Conservation (phyloP, 2,329 filamentous ascomycete species). For the Leptographium radiaticola region DNA sequence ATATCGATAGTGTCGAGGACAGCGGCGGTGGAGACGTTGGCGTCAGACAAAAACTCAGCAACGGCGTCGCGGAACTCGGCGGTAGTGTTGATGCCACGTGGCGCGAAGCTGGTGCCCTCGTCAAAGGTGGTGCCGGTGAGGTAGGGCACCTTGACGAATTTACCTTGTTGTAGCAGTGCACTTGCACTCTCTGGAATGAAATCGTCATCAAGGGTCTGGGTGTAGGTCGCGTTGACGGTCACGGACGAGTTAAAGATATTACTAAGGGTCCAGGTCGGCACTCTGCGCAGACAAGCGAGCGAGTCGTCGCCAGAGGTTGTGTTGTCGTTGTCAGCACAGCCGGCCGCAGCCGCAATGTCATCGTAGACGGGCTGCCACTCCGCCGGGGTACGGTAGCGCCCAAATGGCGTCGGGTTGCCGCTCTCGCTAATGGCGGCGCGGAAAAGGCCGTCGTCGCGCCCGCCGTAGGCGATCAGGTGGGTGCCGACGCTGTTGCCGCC, state of each 20-base stretch:
- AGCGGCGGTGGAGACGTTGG: not conserved
- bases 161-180: constrained; percentile 39
- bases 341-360: constrained; percentile 11
- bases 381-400: constrained; percentile 13
- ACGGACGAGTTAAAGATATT: not conserved
- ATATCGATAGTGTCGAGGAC: not conserved
- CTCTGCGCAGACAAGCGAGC: constrained; percentile 17
- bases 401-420: constrained; percentile 5
- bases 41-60: not conserved
- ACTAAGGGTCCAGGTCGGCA: constrained; percentile 19
- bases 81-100: constrained; percentile 51
- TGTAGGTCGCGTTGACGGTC: constrained; percentile 12
- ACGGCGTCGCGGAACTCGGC: constrained; percentile 24
- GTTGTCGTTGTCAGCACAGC: not conserved
- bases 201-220: constrained; percentile 23
- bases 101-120: constrained; percentile 45
- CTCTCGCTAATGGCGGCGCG: constrained; percentile 30
- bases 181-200: constrained; percentile 29
- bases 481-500: constrained; percentile 35
- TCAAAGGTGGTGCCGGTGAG: constrained; percentile 52
- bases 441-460: constrained; percentile 38
- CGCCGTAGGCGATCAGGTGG: constrained; percentile 38
- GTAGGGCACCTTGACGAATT: constrained; percentile 50
- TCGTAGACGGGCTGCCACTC: constrained; percentile 6
- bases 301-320: not conserved